Conservation (phyloP, 257 asterid species). For the Asclepias syriaca region DNA sequence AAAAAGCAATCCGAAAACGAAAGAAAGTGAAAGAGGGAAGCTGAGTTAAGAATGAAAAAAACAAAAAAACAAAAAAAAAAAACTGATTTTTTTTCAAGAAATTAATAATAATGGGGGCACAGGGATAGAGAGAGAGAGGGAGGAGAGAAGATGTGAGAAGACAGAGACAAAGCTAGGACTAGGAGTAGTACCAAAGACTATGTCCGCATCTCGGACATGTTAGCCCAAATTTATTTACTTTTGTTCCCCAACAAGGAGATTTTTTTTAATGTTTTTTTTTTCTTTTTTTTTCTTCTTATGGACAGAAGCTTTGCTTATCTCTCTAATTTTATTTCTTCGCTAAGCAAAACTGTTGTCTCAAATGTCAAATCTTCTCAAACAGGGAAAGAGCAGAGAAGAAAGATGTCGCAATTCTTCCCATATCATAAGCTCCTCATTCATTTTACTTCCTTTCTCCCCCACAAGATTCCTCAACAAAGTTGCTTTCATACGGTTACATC, state of each 20-base stretch:
- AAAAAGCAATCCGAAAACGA: conserved; percentile 5
- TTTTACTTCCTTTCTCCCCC: neutral
- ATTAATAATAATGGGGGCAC: conserved; percentile 9
- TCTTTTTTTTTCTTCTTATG: neutral
- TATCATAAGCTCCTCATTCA: neutral
- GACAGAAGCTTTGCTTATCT: neutral
- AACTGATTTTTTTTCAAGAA: neutral
- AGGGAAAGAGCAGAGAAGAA: neutral
- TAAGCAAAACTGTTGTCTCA: neutral
- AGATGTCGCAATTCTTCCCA: neutral
- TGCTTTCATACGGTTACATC: neutral
- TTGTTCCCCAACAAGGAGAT: conserved; percentile 25
- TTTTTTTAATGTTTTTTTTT: neutral
- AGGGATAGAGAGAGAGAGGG: neutral
- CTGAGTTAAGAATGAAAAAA: conserved; percentile 1
- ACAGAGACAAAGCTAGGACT: conserved; percentile 17
- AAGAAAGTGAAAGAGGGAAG: neutral
- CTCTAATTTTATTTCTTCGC: neutral
- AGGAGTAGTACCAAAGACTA: conserved; percentile 12
- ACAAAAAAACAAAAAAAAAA: too few relatives aligned
- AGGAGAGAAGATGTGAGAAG: neutral
- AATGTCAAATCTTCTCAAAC: neutral
- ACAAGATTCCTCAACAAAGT: neutral
- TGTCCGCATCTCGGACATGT: conserved; percentile 27
- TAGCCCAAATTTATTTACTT: conserved; percentile 24